Conservation (phyloP, 2,329 filamentous ascomycete species). For the Dactylonectria macrodidyma region DNA sequence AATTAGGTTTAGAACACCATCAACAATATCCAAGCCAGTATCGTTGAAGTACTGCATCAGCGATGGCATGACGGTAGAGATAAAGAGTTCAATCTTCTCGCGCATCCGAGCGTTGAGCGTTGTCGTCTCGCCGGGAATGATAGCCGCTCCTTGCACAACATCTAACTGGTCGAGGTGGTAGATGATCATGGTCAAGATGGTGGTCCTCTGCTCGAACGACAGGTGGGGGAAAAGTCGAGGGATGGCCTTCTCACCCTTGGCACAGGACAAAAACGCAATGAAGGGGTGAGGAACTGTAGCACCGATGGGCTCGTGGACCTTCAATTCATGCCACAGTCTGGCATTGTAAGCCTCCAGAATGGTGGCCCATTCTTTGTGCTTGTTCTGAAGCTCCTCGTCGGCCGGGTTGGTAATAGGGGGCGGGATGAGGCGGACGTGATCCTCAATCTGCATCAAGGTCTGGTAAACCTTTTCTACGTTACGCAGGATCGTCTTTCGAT, state of each 20-base stretch:
- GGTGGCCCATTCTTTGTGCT: conserved; percentile 80
- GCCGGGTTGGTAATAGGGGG: conserved; percentile 66
- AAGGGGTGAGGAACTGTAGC: conserved; percentile 88
- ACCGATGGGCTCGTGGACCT: conserved; percentile 93
- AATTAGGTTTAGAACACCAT: conserved; percentile 89
- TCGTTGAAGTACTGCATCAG: conserved; percentile 93
- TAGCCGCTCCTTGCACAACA: conserved; percentile 86
- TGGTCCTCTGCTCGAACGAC: conserved; percentile 92
- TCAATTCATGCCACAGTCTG: conserved; percentile 87
- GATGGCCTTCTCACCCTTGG: conserved; percentile 96
- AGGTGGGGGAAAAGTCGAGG: conserved; percentile 96
- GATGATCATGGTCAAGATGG: conserved; percentile 95
- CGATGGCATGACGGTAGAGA: conserved; percentile 88
- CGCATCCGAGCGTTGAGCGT: conserved; percentile 81
- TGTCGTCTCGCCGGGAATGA: conserved; percentile 80
- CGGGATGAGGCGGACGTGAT: conserved; percentile 88
- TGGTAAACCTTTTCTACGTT: conserved; percentile 93
- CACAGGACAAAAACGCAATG: conserved; percentile 93
- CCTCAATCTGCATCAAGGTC: conserved; percentile 93
- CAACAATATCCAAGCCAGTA: conserved; percentile 90
- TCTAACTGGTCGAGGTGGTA: conserved; percentile 94
- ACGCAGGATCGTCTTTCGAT: conserved; percentile 85
- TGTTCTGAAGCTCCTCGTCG: conserved; percentile 78
- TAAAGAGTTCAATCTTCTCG: conserved; percentile 94
- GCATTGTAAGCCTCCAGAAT: conserved; percentile 78